Evolutionary conservation across 495 filamentous ascomycete genomes (phyloP).

Genomic region (Aspergillus leporis): DNA sequence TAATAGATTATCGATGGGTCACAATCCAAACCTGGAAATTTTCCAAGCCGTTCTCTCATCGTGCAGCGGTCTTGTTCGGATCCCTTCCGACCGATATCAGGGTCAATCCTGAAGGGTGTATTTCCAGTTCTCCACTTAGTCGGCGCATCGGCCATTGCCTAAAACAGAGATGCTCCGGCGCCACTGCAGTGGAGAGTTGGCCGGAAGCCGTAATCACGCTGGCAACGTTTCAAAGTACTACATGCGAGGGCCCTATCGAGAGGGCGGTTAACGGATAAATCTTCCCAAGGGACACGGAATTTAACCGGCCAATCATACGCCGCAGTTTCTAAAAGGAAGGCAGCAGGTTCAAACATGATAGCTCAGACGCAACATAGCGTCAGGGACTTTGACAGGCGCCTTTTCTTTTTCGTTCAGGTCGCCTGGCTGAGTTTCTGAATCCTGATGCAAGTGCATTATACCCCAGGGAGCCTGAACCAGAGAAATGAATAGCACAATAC

Average conservation of each 20-base stretch:
- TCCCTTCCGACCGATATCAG: background rate
- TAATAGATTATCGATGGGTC: background rate
- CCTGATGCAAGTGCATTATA: too few species aligned
- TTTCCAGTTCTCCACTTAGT: background rate
- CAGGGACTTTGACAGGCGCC: background rate
- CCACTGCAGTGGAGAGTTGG: background rate
- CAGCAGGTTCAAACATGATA: background rate
- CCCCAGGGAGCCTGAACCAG: background rate
- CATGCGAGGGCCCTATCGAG: background rate
- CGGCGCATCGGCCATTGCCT: slow-evolving; percentile 2
- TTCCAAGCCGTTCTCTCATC: background rate
- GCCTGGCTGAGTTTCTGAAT: background rate
- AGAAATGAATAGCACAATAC: too few species aligned
- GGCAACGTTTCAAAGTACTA: background rate
- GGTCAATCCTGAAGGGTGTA: background rate
- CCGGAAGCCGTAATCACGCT: background rate
- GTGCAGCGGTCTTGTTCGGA: background rate
- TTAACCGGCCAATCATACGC: background rate
- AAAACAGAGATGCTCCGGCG: background rate
- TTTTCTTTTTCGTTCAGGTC: background rate
- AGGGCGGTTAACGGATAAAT: background rate
- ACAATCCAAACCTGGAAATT: background rate
- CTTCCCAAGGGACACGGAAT: background rate
- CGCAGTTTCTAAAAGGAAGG: too few species aligned
- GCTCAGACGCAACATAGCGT: background rate